phyloP scores from a whole-genome alignment of 768 basidiomycete genomes.

The Pulveroboletus sp. region DNA sequence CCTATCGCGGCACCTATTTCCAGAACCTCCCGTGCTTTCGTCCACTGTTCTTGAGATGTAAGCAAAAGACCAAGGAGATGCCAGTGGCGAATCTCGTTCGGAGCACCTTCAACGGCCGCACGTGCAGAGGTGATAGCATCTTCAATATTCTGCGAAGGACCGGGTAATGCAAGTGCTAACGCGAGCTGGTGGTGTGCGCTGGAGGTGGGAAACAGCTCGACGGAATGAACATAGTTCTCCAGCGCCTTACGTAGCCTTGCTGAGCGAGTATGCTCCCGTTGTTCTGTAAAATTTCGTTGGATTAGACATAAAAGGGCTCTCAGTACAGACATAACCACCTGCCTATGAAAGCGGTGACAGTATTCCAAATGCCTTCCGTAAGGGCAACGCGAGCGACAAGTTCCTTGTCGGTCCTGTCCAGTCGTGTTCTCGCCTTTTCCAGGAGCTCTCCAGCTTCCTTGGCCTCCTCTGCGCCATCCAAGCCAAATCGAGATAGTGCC shows the following conservation, averaged over 20 bases:
- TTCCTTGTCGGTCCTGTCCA: slow-evolving; percentile 45
- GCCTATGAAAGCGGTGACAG: slow-evolving; percentile 70
- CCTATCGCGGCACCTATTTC: slow-evolving; percentile 68
- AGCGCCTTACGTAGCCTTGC: slow-evolving; percentile 56
- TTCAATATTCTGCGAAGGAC: slow-evolving; percentile 60
- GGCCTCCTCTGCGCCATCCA: slow-evolving; percentile 51
- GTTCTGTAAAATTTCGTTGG: slow-evolving; percentile 41
- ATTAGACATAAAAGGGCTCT: background rate
- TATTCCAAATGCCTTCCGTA: slow-evolving; percentile 71
- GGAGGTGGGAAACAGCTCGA: slow-evolving; percentile 46
- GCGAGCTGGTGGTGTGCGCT: slow-evolving; percentile 78
- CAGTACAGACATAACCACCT: slow-evolving; percentile 6
- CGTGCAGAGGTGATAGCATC: slow-evolving; percentile 64
- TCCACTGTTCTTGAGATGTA: slow-evolving; percentile 76
- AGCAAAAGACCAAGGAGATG: slow-evolving; percentile 83
- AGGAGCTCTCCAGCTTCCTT: slow-evolving; percentile 58
- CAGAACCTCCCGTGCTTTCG: slow-evolving; percentile 67
- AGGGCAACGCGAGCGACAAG: slow-evolving; percentile 57
- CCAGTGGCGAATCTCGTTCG: slow-evolving; percentile 71
- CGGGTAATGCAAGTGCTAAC: slow-evolving; percentile 60
- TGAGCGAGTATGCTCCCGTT: slow-evolving; percentile 58
- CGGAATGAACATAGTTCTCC: slow-evolving; percentile 43
- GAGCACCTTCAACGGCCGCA: slow-evolving; percentile 65
- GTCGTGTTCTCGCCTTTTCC: slow-evolving; percentile 53
- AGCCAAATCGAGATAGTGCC: slow-evolving; percentile 32